These are phyloP conservation scores for Balakata baccata DNA, from an alignment of 345 rosid species.

Conservation along the genomic window DNA sequence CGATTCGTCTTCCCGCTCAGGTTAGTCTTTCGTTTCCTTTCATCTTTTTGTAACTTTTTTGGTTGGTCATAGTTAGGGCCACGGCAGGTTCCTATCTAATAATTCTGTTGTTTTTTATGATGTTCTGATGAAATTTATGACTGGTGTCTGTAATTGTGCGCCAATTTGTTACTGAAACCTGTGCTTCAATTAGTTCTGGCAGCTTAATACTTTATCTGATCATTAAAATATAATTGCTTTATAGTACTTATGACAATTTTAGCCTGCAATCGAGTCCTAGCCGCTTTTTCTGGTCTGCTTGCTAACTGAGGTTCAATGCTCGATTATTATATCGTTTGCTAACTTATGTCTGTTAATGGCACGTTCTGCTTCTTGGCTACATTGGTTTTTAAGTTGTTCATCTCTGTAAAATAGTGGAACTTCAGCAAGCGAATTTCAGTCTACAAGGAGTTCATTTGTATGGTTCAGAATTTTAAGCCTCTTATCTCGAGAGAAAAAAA, in stretches of 20 bases:
- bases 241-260: neutral
- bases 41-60: neutral
- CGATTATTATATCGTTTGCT: neutral
- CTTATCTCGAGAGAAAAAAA: neutral
- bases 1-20: conserved; percentile 69
- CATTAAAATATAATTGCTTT: too few species aligned
- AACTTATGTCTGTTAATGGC: neutral
- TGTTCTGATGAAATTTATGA: neutral
- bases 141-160: neutral
- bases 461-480: neutral
- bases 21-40: conserved; percentile 38
- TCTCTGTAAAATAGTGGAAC: neutral
- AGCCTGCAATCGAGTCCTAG: neutral
- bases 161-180: neutral
- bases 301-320: neutral
- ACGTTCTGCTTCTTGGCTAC: neutral
- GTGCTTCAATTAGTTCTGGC: neutral
- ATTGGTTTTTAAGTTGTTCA: neutral
- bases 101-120: neutral
- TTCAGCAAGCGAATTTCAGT: neutral
- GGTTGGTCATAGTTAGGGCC: neutral
- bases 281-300: neutral
- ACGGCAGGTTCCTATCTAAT: neutral
- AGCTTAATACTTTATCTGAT: neutral
- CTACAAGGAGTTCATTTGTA: neutral